Base-by-base conservation (phyloP, 148 eudicot genomes). In the Gaultheria prostrata region DNA sequence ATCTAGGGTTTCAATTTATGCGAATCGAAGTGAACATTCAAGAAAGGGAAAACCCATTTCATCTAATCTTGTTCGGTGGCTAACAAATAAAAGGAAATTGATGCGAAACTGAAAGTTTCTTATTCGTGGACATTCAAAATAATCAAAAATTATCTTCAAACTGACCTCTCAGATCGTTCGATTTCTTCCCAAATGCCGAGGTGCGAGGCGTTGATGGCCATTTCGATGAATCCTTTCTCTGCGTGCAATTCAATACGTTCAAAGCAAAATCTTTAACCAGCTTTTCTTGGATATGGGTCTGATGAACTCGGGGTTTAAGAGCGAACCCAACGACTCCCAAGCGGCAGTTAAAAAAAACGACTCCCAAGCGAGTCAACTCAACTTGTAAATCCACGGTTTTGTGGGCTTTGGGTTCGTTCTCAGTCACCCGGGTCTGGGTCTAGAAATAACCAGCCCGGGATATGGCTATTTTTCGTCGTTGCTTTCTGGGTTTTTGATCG, bases 141-240 rank as follows among this genome's bases (percentile, higher is more conserved):
- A n/a, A 54, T 26, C 21, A 35, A 56, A 32, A 76, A 61, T 15
- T 33, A 39, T 50, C n/a, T 67, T 33, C 48, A 43, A 74, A 74
- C 77, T 74, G 30, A 76, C 79, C 79, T 49, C 79, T 49, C 79
- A 1, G 79, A 76, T 0, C 57, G 79, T 76, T 76, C 39, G 59
- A 76, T 76, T 76, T 76, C 79, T 49, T 49, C 39, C 79, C 79
- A 76, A 24, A 76, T 49, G 28, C 35, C 21, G 35, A 20, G 79
- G 39, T 76, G 50, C 26, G 79, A 49, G 26, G 59, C 30, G 10
- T 57, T 24, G 57, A 76, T 4, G 4, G 59, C 33, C 57, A 76
- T 76, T 76, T 49, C 57, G 20, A 49, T 3, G 17, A 45, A 3
- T 26, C 56, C 14, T 65, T 12, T 26, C 71, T 61, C 50, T 8